A percentile compares a stretch with the other conserved stretches of the same genome.
Conservation (phyloP, 441 rosid species). For the Macaranga tanarius region DNA sequence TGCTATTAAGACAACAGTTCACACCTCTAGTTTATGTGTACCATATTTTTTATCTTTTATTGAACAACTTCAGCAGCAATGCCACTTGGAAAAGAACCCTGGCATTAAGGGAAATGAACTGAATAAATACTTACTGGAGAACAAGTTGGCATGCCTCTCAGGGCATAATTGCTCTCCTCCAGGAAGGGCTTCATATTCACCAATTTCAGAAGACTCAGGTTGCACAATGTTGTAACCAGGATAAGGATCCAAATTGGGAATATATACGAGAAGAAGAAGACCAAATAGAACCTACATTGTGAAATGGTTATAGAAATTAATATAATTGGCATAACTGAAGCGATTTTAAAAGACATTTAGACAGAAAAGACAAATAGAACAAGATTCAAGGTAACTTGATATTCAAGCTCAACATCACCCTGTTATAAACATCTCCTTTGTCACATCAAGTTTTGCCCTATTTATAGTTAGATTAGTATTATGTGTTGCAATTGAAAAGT, state of each 20-base stretch:
- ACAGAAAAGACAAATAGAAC: background rate
- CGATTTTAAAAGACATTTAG: background rate
- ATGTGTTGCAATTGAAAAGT: background rate
- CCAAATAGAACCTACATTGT: constrained; percentile 68
- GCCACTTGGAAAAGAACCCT: background rate
- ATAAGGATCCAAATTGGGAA: constrained; percentile 71
- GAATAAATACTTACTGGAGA: constrained; percentile 63
- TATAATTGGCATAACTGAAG: background rate
- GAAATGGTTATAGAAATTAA: constrained; percentile 4
- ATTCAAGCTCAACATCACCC: background rate
- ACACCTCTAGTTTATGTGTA: background rate
- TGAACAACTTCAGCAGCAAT: background rate
- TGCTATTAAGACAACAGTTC: background rate
- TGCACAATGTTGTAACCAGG: constrained; percentile 57
- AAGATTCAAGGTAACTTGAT: background rate
- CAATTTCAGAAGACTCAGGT: constrained; percentile 49
- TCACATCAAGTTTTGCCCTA: background rate
- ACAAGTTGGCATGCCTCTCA: constrained; percentile 62
- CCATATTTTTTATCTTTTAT: background rate
- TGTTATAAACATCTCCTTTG: background rate
- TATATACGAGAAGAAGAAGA: constrained; percentile 59
- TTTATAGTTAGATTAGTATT: background rate
- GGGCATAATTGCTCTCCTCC: constrained; percentile 81
- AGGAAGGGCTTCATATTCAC: constrained; percentile 72
- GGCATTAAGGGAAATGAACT: background rate